Conservation (phyloP, 73 alveolate species). For the Effrenium voratum region DNA sequence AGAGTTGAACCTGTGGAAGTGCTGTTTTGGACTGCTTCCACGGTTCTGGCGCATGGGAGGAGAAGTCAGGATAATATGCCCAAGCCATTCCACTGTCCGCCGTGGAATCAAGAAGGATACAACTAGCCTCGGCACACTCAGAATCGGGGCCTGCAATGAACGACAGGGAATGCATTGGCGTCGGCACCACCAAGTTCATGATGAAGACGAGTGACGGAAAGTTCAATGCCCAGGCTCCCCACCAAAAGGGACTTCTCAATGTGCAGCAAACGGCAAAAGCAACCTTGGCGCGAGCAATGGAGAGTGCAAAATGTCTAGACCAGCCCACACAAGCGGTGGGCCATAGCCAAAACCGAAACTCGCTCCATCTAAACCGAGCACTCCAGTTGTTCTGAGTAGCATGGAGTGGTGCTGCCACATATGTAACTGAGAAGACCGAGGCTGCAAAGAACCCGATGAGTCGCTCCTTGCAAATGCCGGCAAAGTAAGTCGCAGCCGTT, state of each 20-base stretch:
- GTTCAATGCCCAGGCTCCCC: constrained; percentile 63
- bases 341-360: not conserved
- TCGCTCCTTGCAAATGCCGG: constrained; percentile 23
- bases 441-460: constrained; percentile 79
- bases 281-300: constrained; percentile 12
- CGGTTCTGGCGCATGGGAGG: constrained; percentile 81
- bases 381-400: not conserved
- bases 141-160: no score
- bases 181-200: no score
- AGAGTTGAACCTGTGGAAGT: not conserved
- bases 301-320: no score
- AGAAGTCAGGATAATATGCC: constrained; percentile 16
- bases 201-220: constrained; percentile 26
- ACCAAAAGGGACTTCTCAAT: constrained; percentile 55
- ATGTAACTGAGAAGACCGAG: constrained; percentile 63
- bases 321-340: not conserved
- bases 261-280: not conserved
- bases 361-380: not conserved
- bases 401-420: constrained; percentile 69
- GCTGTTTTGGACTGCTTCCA: not conserved
- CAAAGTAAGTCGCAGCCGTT: not conserved
- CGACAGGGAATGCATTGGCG: no score
- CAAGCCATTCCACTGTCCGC: constrained; percentile 5
- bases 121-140: constrained; percentile 36
- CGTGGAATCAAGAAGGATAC: constrained; percentile 33